A percentile compares a stretch with the other conserved stretches of the same genome.
These are phyloP conservation scores for Cutaneotrichosporon cavernicola DNA, from an alignment of 1,284 basidiomycete species.

Conservation along the genomic window DNA sequence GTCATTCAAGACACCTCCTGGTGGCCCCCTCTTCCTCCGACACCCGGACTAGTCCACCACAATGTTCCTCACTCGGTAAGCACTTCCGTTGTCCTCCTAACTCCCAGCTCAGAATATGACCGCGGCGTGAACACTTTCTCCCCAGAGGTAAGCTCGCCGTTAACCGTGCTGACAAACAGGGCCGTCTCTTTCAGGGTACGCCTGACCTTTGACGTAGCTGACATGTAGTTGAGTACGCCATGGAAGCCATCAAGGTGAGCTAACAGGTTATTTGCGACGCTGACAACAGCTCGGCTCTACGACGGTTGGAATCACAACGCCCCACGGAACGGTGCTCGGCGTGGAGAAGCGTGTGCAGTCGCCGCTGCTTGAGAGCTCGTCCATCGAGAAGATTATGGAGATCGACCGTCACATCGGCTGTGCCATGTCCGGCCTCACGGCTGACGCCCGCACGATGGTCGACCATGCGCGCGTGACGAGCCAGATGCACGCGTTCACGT, in stretches of 20 bases:
- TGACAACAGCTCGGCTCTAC: conserved; percentile 83
- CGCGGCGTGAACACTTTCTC: conserved; percentile 99
- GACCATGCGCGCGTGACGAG: conserved; percentile 98
- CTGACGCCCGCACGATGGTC: conserved; percentile 98
- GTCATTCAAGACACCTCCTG: background rate
- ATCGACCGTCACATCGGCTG: conserved; percentile 95
- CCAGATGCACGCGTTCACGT: conserved; percentile 95
- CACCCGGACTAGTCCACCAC: conserved; percentile 4
- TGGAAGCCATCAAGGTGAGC: conserved; percentile 91
- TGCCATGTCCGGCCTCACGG: conserved; percentile 97
- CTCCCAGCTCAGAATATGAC: conserved; percentile 59
- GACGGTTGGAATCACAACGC: conserved; percentile 86
- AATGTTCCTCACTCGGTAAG: conserved; percentile 53
- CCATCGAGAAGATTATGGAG: conserved; percentile 99
- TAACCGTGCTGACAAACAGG: conserved; percentile 37
- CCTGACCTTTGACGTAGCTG: conserved; percentile 13
- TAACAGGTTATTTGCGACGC: background rate
- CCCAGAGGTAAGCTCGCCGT: conserved; percentile 65
- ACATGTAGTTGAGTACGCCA: conserved; percentile 90
- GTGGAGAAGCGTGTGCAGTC: conserved; percentile 99
- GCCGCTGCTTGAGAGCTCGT: conserved; percentile 87
- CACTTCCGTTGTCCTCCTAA: conserved; percentile 5
- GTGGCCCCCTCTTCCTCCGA: background rate
- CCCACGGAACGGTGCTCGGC: conserved; percentile 85
- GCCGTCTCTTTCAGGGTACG: conserved; percentile 57